Percentiles rank a stretch among this genome's conserved stretches.
These are phyloP conservation scores for Racocetra persica DNA, from an alignment of 371 early-diverging fungal species.

Conservation along the genomic window DNA sequence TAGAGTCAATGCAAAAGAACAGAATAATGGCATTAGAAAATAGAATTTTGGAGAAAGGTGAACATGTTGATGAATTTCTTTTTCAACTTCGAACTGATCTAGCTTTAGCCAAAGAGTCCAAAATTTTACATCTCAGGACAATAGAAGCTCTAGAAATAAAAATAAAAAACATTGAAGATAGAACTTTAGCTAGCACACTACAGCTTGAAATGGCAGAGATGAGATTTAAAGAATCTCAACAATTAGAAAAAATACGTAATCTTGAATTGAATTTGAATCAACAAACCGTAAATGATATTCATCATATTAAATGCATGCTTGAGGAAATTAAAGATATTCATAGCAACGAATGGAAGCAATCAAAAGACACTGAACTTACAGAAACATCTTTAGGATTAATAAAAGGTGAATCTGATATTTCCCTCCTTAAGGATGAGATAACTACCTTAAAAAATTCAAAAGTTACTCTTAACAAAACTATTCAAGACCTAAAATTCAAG, in stretches of 20 bases:
- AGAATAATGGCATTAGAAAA: neutral
- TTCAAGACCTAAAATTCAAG: constrained; percentile 5
- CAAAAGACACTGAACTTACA: neutral
- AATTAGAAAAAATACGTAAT: neutral
- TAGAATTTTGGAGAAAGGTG: neutral
- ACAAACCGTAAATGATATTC: neutral
- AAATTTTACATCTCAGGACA: neutral
- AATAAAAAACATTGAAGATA: neutral
- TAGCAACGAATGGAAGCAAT: neutral
- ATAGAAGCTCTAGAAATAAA: constrained; percentile 5
- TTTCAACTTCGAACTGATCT: constrained; percentile 14
- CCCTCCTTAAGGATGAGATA: constrained; percentile 2
- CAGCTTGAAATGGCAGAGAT: neutral
- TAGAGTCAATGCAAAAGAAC: neutral
- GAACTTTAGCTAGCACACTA: neutral
- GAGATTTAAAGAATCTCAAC: neutral
- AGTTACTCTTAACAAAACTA: neutral
- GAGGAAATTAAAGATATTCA: constrained; percentile 11
- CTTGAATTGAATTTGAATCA: neutral
- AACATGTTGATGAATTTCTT: neutral
- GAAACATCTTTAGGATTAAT: neutral
- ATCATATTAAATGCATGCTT: neutral
- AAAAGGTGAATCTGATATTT: neutral
- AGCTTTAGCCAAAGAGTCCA: neutral
- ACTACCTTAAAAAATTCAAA: neutral